Conservation (phyloP, 257 asterid species). For the Przewalskia tangutica region DNA sequence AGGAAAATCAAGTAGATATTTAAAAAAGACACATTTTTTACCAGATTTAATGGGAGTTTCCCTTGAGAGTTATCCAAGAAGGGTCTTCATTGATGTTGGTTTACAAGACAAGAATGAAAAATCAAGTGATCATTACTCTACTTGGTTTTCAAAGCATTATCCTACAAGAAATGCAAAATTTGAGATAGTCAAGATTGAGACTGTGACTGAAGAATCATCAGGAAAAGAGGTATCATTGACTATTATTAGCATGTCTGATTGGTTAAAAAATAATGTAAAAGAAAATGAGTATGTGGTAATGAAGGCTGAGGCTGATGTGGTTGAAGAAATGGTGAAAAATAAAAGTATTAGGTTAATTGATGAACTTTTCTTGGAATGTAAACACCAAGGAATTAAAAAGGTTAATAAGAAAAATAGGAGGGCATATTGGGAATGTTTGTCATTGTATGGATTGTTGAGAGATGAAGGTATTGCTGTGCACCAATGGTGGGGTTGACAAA, state of each 20-base stretch:
- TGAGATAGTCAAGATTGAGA: slow-evolving; percentile 28
- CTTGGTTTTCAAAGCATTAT: slow-evolving; percentile 42
- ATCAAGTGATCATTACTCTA: not conserved
- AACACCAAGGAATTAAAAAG: slow-evolving; percentile 39
- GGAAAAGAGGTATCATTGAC: slow-evolving; percentile 1
- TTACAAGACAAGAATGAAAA: not conserved
- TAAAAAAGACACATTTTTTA: slow-evolving; percentile 21
- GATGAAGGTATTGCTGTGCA: slow-evolving; percentile 80
- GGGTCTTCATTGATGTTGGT: slow-evolving; percentile 29
- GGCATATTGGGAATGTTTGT: slow-evolving; percentile 85
- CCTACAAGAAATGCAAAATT: slow-evolving; percentile 32
- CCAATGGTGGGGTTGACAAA: slow-evolving; percentile 67
- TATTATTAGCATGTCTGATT: slow-evolving; percentile 28
- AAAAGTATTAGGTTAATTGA: slow-evolving; percentile 46
- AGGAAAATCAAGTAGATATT: slow-evolving; percentile 23
- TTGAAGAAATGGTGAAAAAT: slow-evolving; percentile 53
- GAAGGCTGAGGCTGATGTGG: slow-evolving; percentile 82
- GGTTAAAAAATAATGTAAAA: slow-evolving; percentile 45
- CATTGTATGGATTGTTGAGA: slow-evolving; percentile 64
- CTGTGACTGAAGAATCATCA: slow-evolving; percentile 7
- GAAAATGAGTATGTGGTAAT: slow-evolving; percentile 65
- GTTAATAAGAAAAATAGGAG: slow-evolving; percentile 32
- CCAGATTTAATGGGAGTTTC: slow-evolving; percentile 41
- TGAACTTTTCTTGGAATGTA: slow-evolving; percentile 70
- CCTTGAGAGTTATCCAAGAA: slow-evolving; percentile 28